phyloP scores from a whole-genome alignment of 495 filamentous ascomycete species.

The Daldinia concentrica region DNA sequence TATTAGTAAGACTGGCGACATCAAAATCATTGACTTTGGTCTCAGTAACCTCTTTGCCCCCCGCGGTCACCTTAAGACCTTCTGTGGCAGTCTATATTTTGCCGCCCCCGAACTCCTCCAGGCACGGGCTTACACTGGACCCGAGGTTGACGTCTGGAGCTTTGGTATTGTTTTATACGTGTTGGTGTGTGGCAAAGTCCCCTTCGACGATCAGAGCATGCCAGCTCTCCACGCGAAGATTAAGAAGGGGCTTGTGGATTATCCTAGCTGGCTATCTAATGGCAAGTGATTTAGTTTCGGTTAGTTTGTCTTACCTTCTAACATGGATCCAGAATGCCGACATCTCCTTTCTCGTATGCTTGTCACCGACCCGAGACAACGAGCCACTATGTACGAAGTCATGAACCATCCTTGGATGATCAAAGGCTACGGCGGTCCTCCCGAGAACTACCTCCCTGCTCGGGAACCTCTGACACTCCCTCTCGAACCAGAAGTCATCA shows the following conservation, averaged over 20 bases:
- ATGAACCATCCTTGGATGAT: conserved; percentile 98
- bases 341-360: conserved; percentile 95
- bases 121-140: conserved; percentile 92
- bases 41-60: conserved; percentile 97
- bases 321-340: conserved; percentile 76
- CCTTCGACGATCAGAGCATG: conserved; percentile 99
- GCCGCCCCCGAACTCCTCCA: conserved; percentile 95
- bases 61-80: conserved; percentile 87
- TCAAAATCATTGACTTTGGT: conserved; percentile 99
- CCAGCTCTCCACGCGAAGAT: conserved; percentile 98
- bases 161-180: conserved; percentile 99
- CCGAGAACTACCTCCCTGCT: conserved; percentile 87
- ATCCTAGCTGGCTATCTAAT: conserved; percentile 88
- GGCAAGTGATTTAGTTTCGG: conserved; percentile 63
- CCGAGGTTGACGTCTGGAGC: conserved; percentile 98
- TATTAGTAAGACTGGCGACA: conserved; percentile 98
- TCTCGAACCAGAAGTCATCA: conserved; percentile 81
- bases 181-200: conserved; percentile 96
- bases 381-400: conserved; percentile 88
- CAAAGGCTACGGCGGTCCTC: conserved; percentile 85
- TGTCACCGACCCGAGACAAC: conserved; percentile 89
- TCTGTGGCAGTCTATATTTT: conserved; percentile 98
- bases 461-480: conserved; percentile 88
- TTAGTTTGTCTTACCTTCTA: conserved; percentile 36
- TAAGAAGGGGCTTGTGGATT: conserved; percentile 96